Evolutionary conservation across 139 green algal species (phyloP).

Genomic region (Coelastrella sp.): DNA sequence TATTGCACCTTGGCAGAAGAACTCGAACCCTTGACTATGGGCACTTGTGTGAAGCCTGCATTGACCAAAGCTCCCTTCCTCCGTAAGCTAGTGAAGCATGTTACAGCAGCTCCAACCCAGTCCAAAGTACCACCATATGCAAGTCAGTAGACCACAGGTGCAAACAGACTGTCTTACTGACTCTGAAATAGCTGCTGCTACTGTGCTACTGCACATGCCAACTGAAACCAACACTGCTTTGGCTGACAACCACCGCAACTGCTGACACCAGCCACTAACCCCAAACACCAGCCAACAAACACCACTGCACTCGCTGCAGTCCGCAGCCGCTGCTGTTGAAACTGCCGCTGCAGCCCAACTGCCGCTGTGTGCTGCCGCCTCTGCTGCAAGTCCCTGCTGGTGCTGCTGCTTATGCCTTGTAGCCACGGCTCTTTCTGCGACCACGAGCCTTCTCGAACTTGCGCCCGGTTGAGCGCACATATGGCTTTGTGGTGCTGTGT

Average conservation of each 20-base stretch:
- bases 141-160: no score
- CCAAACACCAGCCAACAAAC: background rate
- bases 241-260: background rate
- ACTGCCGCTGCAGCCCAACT: constrained; percentile 21
- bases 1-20: no score
- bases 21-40: no score
- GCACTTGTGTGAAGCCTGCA: no score
- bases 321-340: constrained; percentile 10
- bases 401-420: constrained; percentile 91
- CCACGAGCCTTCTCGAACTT: constrained; percentile 99
- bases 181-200: background rate
- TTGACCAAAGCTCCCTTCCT: no score
- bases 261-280: constrained; percentile 7
- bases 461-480: constrained; percentile 96
- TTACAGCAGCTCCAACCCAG: no score
- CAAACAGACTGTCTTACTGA: background rate
- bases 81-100: no score
- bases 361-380: background rate
- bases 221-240: no score
- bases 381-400: background rate
- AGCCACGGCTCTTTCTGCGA: constrained; percentile 92
- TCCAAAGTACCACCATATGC: no score
- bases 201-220: no score
- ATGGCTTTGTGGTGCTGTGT: constrained; percentile 93
- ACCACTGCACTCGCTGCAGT: background rate